These are phyloP conservation scores for Clarireedia sp. DNA, from an alignment of 2,329 filamentous ascomycete genomes.

Conservation along the genomic window DNA sequence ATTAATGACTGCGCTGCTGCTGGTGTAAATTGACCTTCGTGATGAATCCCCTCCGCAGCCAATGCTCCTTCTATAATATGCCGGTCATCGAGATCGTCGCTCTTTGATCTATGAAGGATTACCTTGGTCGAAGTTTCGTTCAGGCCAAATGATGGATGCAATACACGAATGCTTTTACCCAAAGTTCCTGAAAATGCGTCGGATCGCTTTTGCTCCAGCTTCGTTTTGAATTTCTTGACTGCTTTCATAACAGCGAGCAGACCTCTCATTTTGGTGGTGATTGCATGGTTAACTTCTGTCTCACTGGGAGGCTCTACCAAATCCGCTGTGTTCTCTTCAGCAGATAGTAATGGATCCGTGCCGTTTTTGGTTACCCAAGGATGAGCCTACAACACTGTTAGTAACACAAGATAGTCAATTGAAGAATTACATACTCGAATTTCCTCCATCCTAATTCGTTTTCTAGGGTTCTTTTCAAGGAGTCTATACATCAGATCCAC, in stretches of 20 bases:
- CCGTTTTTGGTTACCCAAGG: constrained; percentile 85
- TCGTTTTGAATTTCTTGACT: constrained; percentile 76
- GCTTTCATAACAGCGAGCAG: constrained; percentile 70
- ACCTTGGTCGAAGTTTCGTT: constrained; percentile 30
- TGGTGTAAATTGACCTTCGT: constrained; percentile 30
- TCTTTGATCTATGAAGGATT: constrained; percentile 36
- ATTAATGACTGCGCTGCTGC: constrained; percentile 10
- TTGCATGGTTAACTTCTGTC: constrained; percentile 81
- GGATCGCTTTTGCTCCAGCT: constrained; percentile 52
- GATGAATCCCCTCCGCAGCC: constrained; percentile 46
- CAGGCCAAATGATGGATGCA: constrained; percentile 46
- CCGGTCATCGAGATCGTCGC: constrained; percentile 43
- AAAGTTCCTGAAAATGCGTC: constrained; percentile 49
- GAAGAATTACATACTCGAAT: constrained; percentile 57
- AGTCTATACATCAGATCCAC: constrained; percentile 65
- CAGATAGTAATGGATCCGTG: constrained; percentile 67
- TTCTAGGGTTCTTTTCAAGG: constrained; percentile 76
- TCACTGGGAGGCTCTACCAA: constrained; percentile 79
- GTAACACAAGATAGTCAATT: background rate
- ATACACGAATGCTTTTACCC: constrained; percentile 44
- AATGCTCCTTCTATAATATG: constrained; percentile 40
- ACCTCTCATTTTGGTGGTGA: constrained; percentile 82
- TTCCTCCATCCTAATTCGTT: constrained; percentile 74
- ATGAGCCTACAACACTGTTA: constrained; percentile 56
- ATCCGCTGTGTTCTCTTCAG: constrained; percentile 78